Evolutionary conservation across 2,329 filamentous ascomycete species (phyloP).

Genomic region (Exophiala calicioides): DNA sequence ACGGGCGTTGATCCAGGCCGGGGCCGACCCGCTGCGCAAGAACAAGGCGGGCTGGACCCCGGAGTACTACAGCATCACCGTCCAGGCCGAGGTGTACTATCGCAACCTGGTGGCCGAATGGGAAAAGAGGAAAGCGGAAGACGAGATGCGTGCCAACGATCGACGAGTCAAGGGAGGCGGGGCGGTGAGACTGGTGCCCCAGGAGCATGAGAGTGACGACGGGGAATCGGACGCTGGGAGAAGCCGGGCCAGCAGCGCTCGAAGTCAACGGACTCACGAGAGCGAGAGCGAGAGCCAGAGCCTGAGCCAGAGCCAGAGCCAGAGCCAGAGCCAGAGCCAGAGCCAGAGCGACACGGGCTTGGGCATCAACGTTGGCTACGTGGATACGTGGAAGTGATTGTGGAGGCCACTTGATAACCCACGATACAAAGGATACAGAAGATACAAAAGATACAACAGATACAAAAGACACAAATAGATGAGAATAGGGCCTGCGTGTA

Average conservation of each 20-base stretch:
- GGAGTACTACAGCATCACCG: conserved; percentile 77
- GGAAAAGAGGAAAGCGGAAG: conserved; percentile 60
- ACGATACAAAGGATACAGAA: too few species aligned
- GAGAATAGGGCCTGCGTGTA: too few species aligned
- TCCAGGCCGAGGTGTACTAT: conserved; percentile 82
- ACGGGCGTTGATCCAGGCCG: conserved; percentile 73
- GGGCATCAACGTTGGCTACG: conserved; percentile 27
- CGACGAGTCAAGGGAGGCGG: conserved; percentile 25
- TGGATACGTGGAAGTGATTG: conserved; percentile 27
- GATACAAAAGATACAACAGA: too few species aligned
- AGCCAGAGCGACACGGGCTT: conserved; percentile 25
- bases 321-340: conserved; percentile 3
- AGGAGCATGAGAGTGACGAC: conserved; percentile 26
- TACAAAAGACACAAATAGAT: too few species aligned
- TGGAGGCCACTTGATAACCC: too few species aligned
- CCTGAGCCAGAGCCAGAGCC: too few species aligned
- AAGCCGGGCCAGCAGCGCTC: conserved; percentile 21
- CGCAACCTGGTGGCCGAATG: conserved; percentile 73
- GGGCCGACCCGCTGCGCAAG: conserved; percentile 69
- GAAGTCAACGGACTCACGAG: conserved; percentile 15
- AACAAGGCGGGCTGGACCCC: conserved; percentile 83
- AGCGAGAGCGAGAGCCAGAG: not conserved
- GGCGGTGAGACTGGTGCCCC: conserved; percentile 23
- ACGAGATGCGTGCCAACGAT: conserved; percentile 23
- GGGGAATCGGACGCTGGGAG: conserved; percentile 14